Evolutionary conservation across 257 asterid genomes (phyloP), one percentile per base, ranked within the genome.

Genomic region (Solanum pimpinellifolium): DNA sequence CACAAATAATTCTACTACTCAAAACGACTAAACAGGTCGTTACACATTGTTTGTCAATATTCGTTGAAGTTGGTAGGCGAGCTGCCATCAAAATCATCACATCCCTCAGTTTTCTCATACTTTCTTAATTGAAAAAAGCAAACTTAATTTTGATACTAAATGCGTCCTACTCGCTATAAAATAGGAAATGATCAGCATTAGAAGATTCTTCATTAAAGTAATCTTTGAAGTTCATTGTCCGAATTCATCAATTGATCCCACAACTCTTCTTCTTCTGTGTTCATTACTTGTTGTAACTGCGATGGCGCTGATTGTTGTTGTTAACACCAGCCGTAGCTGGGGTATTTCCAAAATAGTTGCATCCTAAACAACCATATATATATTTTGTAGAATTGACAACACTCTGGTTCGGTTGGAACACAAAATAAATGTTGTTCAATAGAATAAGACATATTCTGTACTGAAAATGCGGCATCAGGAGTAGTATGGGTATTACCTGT

Each of bases 361-460:
- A 96, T 3, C 99, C 98, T 82, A 96, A 86, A 25, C 99, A 96
- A 2, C 95, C 98, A 2, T 86, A 84, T 9, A 33, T 33, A 33
- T 33, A 92, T 95, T 15, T 89, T 69, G 89, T 98, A 96, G 47
- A 89, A 80, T 13, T 89, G 84, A 88, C 98, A 93, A n/a, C 88
- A 89, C 83, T 91, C 93, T 70, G 88, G 60, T 13, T 86, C 90
- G 1, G 39, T 92, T 2, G 93, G 21, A 27, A 92, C 92, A 0
- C 92, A 84, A 85, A 93, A 68, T 13, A 88, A 3, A 4, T 88
- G 27, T 3, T 23, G 88, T 18, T 85, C 88, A 23, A 33, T 10
- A 35, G 81, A 85, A 4, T 56, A 42, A 14, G 80, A 70, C 46
- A 68, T 31, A 13, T 18, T 33, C 5, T 88, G 68, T 35, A 76